A percentile compares a stretch with the other conserved stretches of the same genome.
Evolutionary conservation across 208 protist species (phyloP).

Genomic region (Trypanosoma brucei): DNA sequence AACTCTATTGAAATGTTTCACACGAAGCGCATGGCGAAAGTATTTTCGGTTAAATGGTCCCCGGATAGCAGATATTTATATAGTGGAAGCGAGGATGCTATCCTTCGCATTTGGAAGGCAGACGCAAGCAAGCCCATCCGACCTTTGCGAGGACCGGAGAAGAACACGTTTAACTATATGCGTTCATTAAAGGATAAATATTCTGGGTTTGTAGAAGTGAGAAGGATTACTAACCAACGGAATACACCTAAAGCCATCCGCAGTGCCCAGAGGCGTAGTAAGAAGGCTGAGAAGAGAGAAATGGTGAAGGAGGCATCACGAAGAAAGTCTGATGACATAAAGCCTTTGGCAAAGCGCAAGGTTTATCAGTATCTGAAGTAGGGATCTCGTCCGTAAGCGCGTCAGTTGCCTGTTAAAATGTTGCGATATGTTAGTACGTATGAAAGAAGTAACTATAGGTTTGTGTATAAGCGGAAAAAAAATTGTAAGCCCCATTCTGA

Average conservation of each 20-base stretch:
- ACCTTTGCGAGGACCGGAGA: slow-evolving; percentile 83
- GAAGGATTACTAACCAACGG: slow-evolving; percentile 84
- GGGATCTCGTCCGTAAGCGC: background rate
- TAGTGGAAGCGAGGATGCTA: slow-evolving; percentile 95
- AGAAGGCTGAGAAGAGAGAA: slow-evolving; percentile 80
- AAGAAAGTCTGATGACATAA: slow-evolving; percentile 68
- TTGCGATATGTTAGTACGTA: slow-evolving; percentile 1
- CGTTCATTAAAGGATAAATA: slow-evolving; percentile 85
- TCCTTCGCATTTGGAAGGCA: slow-evolving; percentile 96
- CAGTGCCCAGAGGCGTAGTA: slow-evolving; percentile 47
- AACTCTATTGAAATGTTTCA: slow-evolving; percentile 96
- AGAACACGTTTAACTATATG: slow-evolving; percentile 92
- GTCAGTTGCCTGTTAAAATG: background rate
- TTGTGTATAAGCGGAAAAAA: too few relatives aligned
- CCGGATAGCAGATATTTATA: slow-evolving; percentile 94
- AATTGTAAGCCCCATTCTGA: too few relatives aligned
- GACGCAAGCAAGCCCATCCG: slow-evolving; percentile 88
- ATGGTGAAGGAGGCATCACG: slow-evolving; percentile 84
- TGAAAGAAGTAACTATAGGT: too few relatives aligned
- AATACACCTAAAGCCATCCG: slow-evolving; percentile 84
- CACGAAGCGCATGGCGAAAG: slow-evolving; percentile 97
- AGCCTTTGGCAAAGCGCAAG: slow-evolving; percentile 84
- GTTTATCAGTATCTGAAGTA: slow-evolving; percentile 84
- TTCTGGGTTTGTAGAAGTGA: slow-evolving; percentile 81
- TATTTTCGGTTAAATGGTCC: slow-evolving; percentile 90